These are phyloP conservation scores for Kernera saxatilis DNA, from an alignment of 345 rosid species.

Conservation along the genomic window DNA sequence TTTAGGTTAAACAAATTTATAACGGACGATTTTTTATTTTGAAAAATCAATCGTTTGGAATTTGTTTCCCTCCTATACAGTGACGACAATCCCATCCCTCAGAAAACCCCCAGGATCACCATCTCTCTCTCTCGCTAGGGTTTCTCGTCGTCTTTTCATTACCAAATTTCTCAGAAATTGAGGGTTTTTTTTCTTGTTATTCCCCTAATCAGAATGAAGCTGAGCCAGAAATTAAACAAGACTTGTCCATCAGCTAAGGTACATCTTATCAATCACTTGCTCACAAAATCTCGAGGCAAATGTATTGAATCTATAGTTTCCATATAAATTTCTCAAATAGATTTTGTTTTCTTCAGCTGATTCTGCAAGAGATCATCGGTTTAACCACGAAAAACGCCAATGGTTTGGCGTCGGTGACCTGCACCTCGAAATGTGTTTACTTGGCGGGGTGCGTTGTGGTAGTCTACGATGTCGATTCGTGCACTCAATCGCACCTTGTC, in stretches of 20 bases:
- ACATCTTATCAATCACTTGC: conserved; percentile 4
- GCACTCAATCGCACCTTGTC: conserved; percentile 55
- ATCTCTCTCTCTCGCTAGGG: conserved; percentile 17
- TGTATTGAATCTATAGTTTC: background rate
- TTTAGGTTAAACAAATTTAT: background rate
- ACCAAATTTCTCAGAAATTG: background rate
- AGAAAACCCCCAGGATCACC: conserved; percentile 7
- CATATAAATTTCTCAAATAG: background rate
- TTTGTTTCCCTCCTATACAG: conserved; percentile 23
- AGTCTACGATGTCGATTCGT: conserved; percentile 46
- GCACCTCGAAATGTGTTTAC: conserved; percentile 46
- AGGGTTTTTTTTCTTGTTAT: background rate
- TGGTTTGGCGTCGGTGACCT: conserved; percentile 53
- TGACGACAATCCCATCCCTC: background rate
- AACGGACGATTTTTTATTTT: conserved; percentile 3
- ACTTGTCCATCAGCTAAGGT: conserved; percentile 51
- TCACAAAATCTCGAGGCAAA: conserved; percentile 5
- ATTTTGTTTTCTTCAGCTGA: conserved; percentile 33
- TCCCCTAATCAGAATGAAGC: conserved; percentile 36
- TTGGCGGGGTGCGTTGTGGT: conserved; percentile 80
- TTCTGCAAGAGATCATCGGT: conserved; percentile 61
- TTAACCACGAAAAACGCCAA: conserved; percentile 57
- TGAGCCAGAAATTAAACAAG: conserved; percentile 43
- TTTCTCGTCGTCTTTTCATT: background rate
- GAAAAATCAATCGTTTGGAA: background rate